Base-by-base conservation (phyloP, 106 monocot species). In the Gastrodia elata region DNA sequence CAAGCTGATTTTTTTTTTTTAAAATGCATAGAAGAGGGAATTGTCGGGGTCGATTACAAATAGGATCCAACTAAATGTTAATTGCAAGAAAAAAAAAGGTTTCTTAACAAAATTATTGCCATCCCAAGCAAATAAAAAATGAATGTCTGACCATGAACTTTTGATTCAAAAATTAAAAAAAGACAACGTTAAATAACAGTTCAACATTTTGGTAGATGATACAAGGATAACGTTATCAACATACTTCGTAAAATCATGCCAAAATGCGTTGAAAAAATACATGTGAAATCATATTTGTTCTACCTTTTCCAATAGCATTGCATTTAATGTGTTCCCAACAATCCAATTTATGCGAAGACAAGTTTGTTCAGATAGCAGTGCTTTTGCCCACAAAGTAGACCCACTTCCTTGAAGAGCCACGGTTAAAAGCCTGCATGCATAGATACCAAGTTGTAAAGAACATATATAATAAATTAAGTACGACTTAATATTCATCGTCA, bases 291-390 rank as follows among this genome's bases (percentile, higher is more conserved):
- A 69, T 40, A 3, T 13, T 69, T 18, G 10, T 30, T 36, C 14
- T 79, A 92, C 93, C 90, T 92, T 97, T 49, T 93, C 90, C 40
- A 93, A 70, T 40, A 93, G 76, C 16, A 81, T 80, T 35, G 77
- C 38, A 36, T 91, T 93, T 22, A 97, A 73, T 68, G 97, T 97
- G 69, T 97, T 97, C 57, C 77, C 90, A 65, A 88, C 64, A 73
- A 97, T 93, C 93, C 97, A 97, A 6, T 91, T 68, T 70, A 97
- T 68, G 24, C 88, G 90, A 64, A 65, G 22, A 74, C 88, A 75
- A 75, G 82, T 59, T 76, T 85, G 69, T 16, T 93, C 88, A 38
- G 80, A 76, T 38, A 77, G 55, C 42, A 97, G 46, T 77, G 86
- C 86, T 82, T 84, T 83, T 76, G 84, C 81, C 88, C 90, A 97